Percentiles rank a stretch among this genome's conserved stretches.
phyloP scores from a whole-genome alignment of 2,329 filamentous ascomycete genomes.

The Thermoascus crustaceus region DNA sequence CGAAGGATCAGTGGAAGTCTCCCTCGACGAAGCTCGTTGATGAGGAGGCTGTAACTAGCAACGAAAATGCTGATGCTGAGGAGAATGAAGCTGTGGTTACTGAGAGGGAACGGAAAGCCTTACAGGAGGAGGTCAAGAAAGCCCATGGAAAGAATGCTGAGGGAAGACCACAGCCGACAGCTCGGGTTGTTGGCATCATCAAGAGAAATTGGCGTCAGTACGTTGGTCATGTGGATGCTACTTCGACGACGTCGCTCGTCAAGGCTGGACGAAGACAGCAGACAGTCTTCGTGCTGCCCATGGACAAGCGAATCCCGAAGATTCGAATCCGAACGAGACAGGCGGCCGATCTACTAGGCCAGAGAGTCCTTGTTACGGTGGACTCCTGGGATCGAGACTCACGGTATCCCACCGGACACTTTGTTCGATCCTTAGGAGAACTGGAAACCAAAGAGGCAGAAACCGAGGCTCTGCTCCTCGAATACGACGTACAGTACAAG shows the following conservation, averaged over 20 bases:
- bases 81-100: constrained; percentile 69
- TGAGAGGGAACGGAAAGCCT: constrained; percentile 72
- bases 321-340: constrained; percentile 88
- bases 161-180: constrained; percentile 77
- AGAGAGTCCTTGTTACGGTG: constrained; percentile 85
- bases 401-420: constrained; percentile 85
- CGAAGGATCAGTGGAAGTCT: constrained; percentile 93
- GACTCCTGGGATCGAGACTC: constrained; percentile 94
- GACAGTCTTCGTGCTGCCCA: constrained; percentile 88
- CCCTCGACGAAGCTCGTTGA: constrained; percentile 94
- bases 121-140: constrained; percentile 86
- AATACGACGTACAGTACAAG: constrained; percentile 96
- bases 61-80: constrained; percentile 86
- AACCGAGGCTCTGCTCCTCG: constrained; percentile 85
- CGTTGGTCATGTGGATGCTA: constrained; percentile 87
- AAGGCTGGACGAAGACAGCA: constrained; percentile 78
- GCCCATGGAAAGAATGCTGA: constrained; percentile 70
- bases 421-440: constrained; percentile 85
- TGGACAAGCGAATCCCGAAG: constrained; percentile 97
- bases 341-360: constrained; percentile 77
- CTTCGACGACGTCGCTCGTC: constrained; percentile 65
- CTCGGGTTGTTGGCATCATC: constrained; percentile 81
- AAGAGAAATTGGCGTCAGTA: constrained; percentile 98
- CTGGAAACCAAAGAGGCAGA: constrained; percentile 96
- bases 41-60: constrained; percentile 81